Evolutionary conservation across 257 asterid genomes (phyloP), one percentile per base, ranked within the genome.

Genomic region (Solanum tarapatanum): DNA sequence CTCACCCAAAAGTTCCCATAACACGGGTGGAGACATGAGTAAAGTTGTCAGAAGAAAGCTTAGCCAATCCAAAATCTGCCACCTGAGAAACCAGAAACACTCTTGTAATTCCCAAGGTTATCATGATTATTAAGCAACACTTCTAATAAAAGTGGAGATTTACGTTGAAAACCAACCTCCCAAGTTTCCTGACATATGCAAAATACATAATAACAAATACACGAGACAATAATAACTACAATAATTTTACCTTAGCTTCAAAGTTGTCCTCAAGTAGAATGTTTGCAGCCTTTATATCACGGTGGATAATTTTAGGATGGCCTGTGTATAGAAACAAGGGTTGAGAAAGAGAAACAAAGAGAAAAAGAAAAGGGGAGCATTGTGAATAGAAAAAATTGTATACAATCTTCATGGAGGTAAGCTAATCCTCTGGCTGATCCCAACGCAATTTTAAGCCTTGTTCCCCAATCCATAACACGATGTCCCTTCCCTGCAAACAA

Each of bases 1-100:
- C 91, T 88, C 86, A 94, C 99, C 99, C 99, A 28, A 97, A 95
- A 76, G 99, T 97, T 88, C 99, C 99, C 99, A 95, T 96, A n/a
- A 96, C 98, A 5, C 99, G 99, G 1, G 99, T 97, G 11, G 98
- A 97, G 74, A 97, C 98, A 83, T 97, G 99, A 89, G 98, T 97
- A 84, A 88, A 62, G 87, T 94, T 95, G 37, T 94, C 99, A 11
- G 98, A 91, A 35, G 99, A 89, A 79, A 96, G 98, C 86, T 96
- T 96, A 23, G 99, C 99, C 93, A 96, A 91, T 74, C 99, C 99
- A 43, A 96, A 96, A 92, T 96, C 98, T 41, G 99, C 98, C 90
- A 97, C 99, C 99, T 97, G 87, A 35, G 88, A 5, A 87, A 83
- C 13, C 60, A 35, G 11, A 45, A 80, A 17, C 41, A 26, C 83